Percentiles rank a stretch among this genome's conserved stretches.
These are phyloP conservation scores for Sporodiniella umbellata DNA, from an alignment of 371 early-diverging fungal genomes.

Conservation along the genomic window DNA sequence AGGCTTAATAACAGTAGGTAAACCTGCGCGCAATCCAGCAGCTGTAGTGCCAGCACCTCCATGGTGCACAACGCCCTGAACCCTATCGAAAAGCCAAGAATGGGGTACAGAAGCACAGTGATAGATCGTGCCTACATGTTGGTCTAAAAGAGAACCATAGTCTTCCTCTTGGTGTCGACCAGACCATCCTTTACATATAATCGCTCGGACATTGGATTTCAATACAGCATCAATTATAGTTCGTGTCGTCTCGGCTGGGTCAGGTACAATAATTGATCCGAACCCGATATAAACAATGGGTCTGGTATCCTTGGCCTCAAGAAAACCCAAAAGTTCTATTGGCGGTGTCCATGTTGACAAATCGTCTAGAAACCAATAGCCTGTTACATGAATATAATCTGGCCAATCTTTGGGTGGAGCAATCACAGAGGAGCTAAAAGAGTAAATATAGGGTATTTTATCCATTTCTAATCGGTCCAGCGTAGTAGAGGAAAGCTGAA, in stretches of 20 bases:
- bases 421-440: constrained; percentile 69
- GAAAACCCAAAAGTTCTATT: constrained; percentile 47
- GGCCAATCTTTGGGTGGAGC: constrained; percentile 76
- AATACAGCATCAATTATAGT: constrained; percentile 67
- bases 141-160: constrained; percentile 20
- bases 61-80: constrained; percentile 81
- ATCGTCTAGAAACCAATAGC: constrained; percentile 82
- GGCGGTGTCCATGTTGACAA: constrained; percentile 64
- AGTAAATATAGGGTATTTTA: constrained; percentile 69
- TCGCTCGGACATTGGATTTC: constrained; percentile 66
- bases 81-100: constrained; percentile 79
- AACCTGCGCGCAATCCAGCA: constrained; percentile 73
- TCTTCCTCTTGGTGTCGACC: constrained; percentile 41
- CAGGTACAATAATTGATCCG: constrained; percentile 80
- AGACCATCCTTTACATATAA: constrained; percentile 83
- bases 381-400: constrained; percentile 70
- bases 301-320: constrained; percentile 39
- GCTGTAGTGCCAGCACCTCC: constrained; percentile 88
- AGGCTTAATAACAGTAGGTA: constrained; percentile 75
- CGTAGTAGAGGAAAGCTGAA: constrained; percentile 51
- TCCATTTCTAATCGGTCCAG: constrained; percentile 52
- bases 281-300: constrained; percentile 84
- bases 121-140: constrained; percentile 46
- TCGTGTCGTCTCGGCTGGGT: constrained; percentile 66
- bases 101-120: constrained; percentile 69